Evolutionary conservation across 2,329 filamentous ascomycete genomes (phyloP), one percentile per base, ranked within the genome.

Genomic region (Xylaria sp.): DNA sequence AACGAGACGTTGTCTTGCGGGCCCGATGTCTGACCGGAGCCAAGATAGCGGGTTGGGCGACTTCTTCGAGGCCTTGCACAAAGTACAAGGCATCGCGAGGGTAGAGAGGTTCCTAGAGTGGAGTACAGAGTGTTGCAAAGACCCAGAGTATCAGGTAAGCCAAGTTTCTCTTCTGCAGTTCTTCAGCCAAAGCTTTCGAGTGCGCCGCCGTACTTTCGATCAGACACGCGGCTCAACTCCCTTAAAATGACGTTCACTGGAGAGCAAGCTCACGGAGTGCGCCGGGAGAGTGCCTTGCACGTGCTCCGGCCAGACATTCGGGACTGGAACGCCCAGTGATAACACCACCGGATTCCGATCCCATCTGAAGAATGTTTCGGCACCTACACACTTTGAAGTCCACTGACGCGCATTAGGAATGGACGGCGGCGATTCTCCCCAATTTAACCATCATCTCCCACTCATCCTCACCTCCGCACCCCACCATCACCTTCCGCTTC

Each of bases 401-500:
- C 7, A 29, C 52, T 51, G 8, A 34, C 18, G 5, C 11, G 17
- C 19, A 11, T 9, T 56, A 81, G 78, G 72, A 76, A 66, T 84
- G 77, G 75, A 75, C 76, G 62, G 56, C 66, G 38, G 49, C 63
- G 11, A 71, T 83, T 46, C 49, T 75, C 37, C 77, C 76, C 2
- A 61, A 74, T 52, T 60, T 83, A 22, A 63, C 64, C 17, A 62
- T 83, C 55, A 46, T 73, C 55, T 74, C 75, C 11, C 64, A 72
- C 58, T 68, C 70, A 39, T 16, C 69, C 22, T 38, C 62, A 20
- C 50, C 62, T 37, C 67, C 76, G 38, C 71, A 75, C 62, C 74
- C 78, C 34, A 54, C 65, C 47, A 62, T 75, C 47, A 74, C 70
- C 26, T 81, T 84, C 66, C 63, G 71, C 54, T 81, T 78, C 68